Conservation (phyloP, 1,284 basidiomycete species). For the Wolfiporia cocos region DNA sequence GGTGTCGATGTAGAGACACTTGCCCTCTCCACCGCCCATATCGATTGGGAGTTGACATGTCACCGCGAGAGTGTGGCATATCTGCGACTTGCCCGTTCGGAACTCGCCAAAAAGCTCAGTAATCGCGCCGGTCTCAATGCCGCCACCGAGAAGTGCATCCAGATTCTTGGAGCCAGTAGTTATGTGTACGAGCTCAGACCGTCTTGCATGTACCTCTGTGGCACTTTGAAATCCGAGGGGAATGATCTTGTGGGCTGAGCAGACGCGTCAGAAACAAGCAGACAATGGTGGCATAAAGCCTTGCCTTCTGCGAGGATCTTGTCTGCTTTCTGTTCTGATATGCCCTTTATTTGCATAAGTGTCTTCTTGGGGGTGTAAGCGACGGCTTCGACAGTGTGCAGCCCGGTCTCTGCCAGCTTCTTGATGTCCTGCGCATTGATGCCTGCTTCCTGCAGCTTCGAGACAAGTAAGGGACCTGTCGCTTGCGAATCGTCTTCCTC, state of each 20-base stretch:
- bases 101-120: slow-evolving; percentile 99
- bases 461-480: slow-evolving; percentile 76
- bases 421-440: slow-evolving; percentile 91
- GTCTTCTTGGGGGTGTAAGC: slow-evolving; percentile 97
- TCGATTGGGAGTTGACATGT: slow-evolving; percentile 96
- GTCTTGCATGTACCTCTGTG: slow-evolving; percentile 92
- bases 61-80: slow-evolving; percentile 97
- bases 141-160: slow-evolving; percentile 93
- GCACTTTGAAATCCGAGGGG: slow-evolving; percentile 98
- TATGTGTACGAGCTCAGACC: slow-evolving; percentile 96
- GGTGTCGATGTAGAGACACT: slow-evolving; percentile 98
- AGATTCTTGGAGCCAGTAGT: slow-evolving; percentile 96
- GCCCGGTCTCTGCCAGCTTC: slow-evolving; percentile 91
- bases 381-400: slow-evolving; percentile 93
- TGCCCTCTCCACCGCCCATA: slow-evolving; percentile 99
- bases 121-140: slow-evolving; percentile 97
- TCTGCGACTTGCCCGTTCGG: slow-evolving; percentile 96
- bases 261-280: too few relatives aligned
- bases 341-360: slow-evolving; percentile 90
- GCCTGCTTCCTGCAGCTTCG: slow-evolving; percentile 87
- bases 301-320: slow-evolving; percentile 90
- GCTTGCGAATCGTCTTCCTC: slow-evolving; percentile 52
- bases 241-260: slow-evolving; percentile 89
- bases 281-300: too few relatives aligned
- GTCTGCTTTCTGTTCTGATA: slow-evolving; percentile 97